Evolutionary conservation across 2,329 filamentous ascomycete species (phyloP).

Genomic region (Colletotrichum echinochloae): DNA sequence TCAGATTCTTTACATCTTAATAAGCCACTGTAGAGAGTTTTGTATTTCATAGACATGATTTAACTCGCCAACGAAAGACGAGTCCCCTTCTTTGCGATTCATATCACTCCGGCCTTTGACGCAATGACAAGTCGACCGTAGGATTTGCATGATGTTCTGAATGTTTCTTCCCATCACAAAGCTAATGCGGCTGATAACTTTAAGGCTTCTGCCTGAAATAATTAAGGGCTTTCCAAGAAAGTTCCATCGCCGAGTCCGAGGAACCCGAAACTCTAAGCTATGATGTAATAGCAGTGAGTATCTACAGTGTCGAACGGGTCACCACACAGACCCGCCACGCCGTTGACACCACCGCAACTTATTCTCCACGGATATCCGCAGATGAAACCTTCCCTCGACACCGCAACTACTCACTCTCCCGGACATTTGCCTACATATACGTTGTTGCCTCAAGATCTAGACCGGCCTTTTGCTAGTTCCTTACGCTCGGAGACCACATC

Average conservation of each 20-base stretch:
- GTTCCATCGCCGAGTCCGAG: not conserved
- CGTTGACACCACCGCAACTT: slow-evolving; percentile 14
- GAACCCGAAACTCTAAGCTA: slow-evolving; percentile 25
- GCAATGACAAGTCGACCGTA: not conserved
- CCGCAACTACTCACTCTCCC: not conserved
- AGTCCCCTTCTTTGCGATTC: not conserved
- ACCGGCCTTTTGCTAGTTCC: not conserved
- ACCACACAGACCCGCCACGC: slow-evolving; percentile 39
- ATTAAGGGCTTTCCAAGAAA: not conserved
- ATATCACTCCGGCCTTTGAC: not conserved
- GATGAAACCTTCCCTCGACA: slow-evolving; percentile 13
- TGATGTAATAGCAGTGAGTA: slow-evolving; percentile 30
- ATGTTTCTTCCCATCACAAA: too few species aligned
- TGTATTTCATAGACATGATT: not conserved
- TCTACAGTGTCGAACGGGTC: slow-evolving; percentile 11
- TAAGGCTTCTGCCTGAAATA: too few species aligned
- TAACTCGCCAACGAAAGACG: not conserved
- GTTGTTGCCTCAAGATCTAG: not conserved
- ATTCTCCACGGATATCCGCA: slow-evolving; percentile 34
- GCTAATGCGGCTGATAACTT: too few species aligned
- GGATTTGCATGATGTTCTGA: too few species aligned
- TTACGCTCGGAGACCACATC: not conserved
- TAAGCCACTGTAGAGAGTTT: not conserved
- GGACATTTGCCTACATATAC: not conserved
- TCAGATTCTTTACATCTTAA: not conserved